Conservation (phyloP, 1,284 basidiomycete species). For the Chondrostereum purpureum region DNA sequence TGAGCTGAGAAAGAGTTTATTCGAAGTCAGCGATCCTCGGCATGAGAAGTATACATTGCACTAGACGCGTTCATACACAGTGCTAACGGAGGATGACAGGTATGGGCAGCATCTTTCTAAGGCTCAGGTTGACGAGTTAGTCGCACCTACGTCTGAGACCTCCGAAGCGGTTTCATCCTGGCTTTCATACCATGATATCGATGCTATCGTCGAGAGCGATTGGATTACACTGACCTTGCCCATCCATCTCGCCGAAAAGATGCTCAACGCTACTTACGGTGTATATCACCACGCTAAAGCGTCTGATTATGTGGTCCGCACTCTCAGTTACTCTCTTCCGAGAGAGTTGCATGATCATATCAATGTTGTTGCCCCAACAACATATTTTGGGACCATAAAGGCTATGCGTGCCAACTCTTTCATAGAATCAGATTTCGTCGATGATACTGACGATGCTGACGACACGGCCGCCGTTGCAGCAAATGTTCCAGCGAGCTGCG, state of each 20-base stretch:
- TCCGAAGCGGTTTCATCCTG: slow-evolving; percentile 52
- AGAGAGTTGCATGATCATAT: slow-evolving; percentile 53
- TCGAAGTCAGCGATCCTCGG: slow-evolving; percentile 59
- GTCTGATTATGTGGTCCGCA: slow-evolving; percentile 52
- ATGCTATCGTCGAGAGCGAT: slow-evolving; percentile 55
- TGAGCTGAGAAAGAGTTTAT: slow-evolving; percentile 53
- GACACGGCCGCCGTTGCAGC: slow-evolving; percentile 11
- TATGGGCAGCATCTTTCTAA: slow-evolving; percentile 68
- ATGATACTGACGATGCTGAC: slow-evolving; percentile 7
- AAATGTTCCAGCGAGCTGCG: slow-evolving; percentile 26
- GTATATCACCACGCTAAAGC: slow-evolving; percentile 50
- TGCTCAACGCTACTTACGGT: slow-evolving; percentile 63
- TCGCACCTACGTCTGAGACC: slow-evolving; percentile 51
- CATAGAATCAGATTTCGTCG: slow-evolving; percentile 21
- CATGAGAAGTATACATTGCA: slow-evolving; percentile 33
- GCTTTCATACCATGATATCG: slow-evolving; percentile 53
- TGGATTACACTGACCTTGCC: slow-evolving; percentile 62
- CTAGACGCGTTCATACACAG: too few species aligned
- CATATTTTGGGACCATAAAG: slow-evolving; percentile 54
- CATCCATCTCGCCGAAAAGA: slow-evolving; percentile 54
- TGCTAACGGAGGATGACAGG: too few species aligned
- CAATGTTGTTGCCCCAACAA: slow-evolving; percentile 71
- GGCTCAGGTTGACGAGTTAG: slow-evolving; percentile 52
- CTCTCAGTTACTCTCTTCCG: slow-evolving; percentile 68
- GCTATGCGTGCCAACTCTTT: slow-evolving; percentile 34